Evolutionary conservation across 75 land plant species (phyloP), one percentile per base, ranked within the genome.

Genomic region (Selaginella tamariscina): DNA sequence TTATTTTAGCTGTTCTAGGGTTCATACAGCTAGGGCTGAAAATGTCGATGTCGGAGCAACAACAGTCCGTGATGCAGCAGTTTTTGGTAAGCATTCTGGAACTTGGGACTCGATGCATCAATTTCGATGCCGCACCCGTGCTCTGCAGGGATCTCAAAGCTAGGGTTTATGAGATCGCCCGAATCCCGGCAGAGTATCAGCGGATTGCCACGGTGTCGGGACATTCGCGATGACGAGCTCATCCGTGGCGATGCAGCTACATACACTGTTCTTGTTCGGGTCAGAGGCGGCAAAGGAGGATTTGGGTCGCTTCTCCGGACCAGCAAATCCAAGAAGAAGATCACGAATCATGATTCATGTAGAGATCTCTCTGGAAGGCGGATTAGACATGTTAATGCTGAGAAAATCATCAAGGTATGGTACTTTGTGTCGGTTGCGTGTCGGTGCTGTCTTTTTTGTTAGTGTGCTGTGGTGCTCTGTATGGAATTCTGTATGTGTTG

Each of bases 301-400:
- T 95, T 95, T 32, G 99, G 99, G 0, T 95, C 99, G 0, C 79
- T 95, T 0, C 89, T 95, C 1, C 76, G 99, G 5, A 96, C 92
- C 18, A 96, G 96, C 5, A 96, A 85, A 15, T 85, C 99, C 2
- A 95, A 95, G 74, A 95, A 95, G 85, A 95, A 95, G 82, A 95
- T 96, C n/a, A 95, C 79, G 64, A 95, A 95, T 33, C 84, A 83
- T 30, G 99, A 95, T 67, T 96, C 99, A 0, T 95, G 99, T 30
- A 66, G 99, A 24, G 99, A 95, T 70, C 87, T 95, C 96, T 90
- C 92, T 62, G 99, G 99, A 5, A 72, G 99, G 49, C 69, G 99
- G 57, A 75, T 95, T 23, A 72, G 99, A 55, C 99, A 95, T 68
- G 99, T 95, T 56, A 95, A 95, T 31, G 99, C 92, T 0, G 99